phyloP scores from a whole-genome alignment of 2,329 filamentous ascomycete species.

The Phaeomoniella chlamydospora region DNA sequence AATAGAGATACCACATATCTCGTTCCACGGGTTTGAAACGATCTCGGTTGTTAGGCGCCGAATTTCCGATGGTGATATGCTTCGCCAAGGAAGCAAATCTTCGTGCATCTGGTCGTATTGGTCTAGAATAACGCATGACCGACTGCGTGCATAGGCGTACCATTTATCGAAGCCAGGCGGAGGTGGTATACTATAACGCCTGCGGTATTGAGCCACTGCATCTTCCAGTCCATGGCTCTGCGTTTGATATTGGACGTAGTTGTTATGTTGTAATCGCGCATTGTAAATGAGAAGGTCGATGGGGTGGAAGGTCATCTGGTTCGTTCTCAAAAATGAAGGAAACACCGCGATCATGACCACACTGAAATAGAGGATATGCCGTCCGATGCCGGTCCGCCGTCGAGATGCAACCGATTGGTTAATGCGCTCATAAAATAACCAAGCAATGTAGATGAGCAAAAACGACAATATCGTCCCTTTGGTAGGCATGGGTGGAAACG shows the following conservation, averaged over 20 bases:
- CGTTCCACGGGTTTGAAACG: constrained; percentile 38
- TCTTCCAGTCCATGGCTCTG: constrained; percentile 31
- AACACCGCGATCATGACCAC: constrained; percentile 25
- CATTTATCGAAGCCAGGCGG: constrained; percentile 47
- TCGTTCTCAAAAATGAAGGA: constrained; percentile 24
- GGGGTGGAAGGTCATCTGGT: constrained; percentile 31
- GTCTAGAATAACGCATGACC: constrained; percentile 40
- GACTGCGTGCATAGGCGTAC: constrained; percentile 40
- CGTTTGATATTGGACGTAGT: constrained; percentile 32
- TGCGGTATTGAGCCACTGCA: constrained; percentile 36
- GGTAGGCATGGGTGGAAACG: constrained; percentile 10
- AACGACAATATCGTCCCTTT: constrained; percentile 8
- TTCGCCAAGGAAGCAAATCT: constrained; percentile 41
- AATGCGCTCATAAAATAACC: constrained; percentile 7
- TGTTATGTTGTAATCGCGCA: constrained; percentile 31
- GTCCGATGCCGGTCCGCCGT: background rate
- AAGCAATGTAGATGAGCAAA: constrained; percentile 9
- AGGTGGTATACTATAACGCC: constrained; percentile 37
- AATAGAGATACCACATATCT: constrained; percentile 40
- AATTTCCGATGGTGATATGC: constrained; percentile 34
- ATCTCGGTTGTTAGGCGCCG: constrained; percentile 37
- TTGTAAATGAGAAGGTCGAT: constrained; percentile 40
- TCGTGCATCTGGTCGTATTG: constrained; percentile 45
- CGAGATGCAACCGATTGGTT: constrained; percentile 5
- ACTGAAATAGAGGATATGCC: background rate